Percentiles rank a stretch among this genome's conserved stretches.
Evolutionary conservation across 2,329 filamentous ascomycete genomes (phyloP).

Genomic region (Alternaria panax): DNA sequence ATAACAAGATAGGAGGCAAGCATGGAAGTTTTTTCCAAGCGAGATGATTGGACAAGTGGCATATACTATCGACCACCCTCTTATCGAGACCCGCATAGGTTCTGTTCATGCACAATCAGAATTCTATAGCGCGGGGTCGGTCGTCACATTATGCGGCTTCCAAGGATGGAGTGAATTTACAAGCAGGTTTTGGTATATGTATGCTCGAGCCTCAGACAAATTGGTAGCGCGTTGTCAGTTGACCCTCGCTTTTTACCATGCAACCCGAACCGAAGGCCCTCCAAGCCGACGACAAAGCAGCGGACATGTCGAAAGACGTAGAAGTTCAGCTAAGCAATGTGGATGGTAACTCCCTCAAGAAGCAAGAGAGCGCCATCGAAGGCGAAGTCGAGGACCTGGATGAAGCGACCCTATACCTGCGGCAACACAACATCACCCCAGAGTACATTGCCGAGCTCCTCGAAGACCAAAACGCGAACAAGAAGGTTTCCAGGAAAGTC

Average conservation of each 20-base stretch:
- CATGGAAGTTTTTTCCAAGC: not conserved
- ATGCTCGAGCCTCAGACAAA: not conserved
- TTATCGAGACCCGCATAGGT: constrained; percentile 1
- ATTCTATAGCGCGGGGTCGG: not conserved
- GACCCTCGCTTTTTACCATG: not conserved
- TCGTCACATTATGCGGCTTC: not conserved
- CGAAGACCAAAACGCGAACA: constrained; percentile 50
- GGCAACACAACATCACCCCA: constrained; percentile 56
- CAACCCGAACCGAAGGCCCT: not conserved
- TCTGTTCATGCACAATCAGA: not conserved
- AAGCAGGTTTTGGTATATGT: not conserved
- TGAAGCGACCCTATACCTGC: constrained; percentile 58
- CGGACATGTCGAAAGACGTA: not conserved
- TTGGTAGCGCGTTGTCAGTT: too few relatives aligned
- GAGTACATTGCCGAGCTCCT: constrained; percentile 56
- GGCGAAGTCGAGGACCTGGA: constrained; percentile 54
- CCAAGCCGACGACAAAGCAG: not conserved
- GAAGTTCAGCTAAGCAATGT: not conserved
- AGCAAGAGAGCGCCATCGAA: not conserved
- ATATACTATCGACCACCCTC: not conserved
- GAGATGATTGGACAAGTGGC: not conserved
- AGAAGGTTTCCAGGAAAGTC: constrained; percentile 54
- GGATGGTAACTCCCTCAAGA: constrained; percentile 2
- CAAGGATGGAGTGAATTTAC: not conserved
- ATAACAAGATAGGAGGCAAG: not conserved